These are phyloP conservation scores for Raphanus raphanistrum DNA, from an alignment of 345 rosid genomes.

Conservation along the genomic window DNA sequence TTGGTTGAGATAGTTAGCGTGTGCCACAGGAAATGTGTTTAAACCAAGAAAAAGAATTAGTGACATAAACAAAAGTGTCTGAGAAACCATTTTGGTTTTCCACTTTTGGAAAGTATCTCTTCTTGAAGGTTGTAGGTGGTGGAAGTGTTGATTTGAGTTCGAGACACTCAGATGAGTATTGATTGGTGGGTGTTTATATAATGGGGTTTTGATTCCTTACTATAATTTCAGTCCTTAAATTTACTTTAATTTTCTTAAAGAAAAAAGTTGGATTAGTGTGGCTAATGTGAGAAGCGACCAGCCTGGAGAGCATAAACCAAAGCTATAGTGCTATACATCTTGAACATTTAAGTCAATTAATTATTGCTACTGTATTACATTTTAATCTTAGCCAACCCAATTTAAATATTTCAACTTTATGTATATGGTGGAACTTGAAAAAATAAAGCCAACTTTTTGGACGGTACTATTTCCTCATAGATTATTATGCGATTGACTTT, in stretches of 20 bases:
- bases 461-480: slow-evolving; percentile 2
- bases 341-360: neutral
- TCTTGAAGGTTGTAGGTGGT: slow-evolving; percentile 14
- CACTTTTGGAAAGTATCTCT: slow-evolving; percentile 10
- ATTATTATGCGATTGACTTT: neutral
- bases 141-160: slow-evolving; percentile 12
- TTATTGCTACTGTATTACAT: slow-evolving; percentile 11
- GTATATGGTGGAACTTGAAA: slow-evolving; percentile 4
- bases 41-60: slow-evolving; percentile 6
- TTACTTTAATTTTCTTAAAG: slow-evolving; percentile 1
- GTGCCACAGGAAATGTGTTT: slow-evolving; percentile 20
- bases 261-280: slow-evolving; percentile 26
- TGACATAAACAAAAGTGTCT: slow-evolving; percentile 12
- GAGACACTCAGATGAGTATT: slow-evolving; percentile 11
- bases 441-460: neutral
- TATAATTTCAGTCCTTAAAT: neutral
- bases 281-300: slow-evolving; percentile 35
- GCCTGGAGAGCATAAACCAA: slow-evolving; percentile 36
- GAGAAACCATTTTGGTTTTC: slow-evolving; percentile 15
- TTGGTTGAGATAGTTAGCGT: slow-evolving; percentile 36
- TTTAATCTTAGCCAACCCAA: slow-evolving; percentile 19
- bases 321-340: slow-evolving; percentile 28
- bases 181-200: slow-evolving; percentile 27
- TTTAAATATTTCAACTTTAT: neutral
- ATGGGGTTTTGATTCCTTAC: neutral